A percentile compares a stretch with the other conserved stretches of the same genome.
phyloP scores from a whole-genome alignment of 2,329 filamentous ascomycete genomes.

The Epichloe sylvatica region DNA sequence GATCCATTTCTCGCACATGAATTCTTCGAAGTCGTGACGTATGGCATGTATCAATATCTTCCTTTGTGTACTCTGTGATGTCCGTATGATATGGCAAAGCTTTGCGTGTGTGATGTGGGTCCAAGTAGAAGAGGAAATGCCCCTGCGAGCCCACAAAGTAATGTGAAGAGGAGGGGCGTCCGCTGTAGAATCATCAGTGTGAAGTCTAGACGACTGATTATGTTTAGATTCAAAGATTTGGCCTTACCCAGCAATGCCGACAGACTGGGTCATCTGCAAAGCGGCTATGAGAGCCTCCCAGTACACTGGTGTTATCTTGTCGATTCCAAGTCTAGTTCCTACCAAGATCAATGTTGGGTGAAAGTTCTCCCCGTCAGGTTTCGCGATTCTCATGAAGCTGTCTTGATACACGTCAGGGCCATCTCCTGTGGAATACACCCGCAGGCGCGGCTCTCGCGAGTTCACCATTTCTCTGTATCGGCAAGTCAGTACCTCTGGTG shows the following conservation, averaged over 20 bases:
- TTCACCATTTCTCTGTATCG: constrained; percentile 56
- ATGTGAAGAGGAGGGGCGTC: constrained; percentile 75
- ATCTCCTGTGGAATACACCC: constrained; percentile 81
- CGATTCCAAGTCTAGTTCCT: constrained; percentile 79
- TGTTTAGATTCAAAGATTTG: background rate
- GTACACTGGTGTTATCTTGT: constrained; percentile 87
- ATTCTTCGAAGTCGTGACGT: constrained; percentile 72
- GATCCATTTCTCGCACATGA: constrained; percentile 86
- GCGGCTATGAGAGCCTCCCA: constrained; percentile 82
- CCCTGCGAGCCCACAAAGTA: constrained; percentile 51
- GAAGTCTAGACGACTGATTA: background rate
- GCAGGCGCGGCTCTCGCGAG: constrained; percentile 48
- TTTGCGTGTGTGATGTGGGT: constrained; percentile 76
- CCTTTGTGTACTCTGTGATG: constrained; percentile 44
- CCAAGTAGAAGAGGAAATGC: constrained; percentile 79
- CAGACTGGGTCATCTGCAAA: constrained; percentile 79
- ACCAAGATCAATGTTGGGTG: constrained; percentile 79
- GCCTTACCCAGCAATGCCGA: constrained; percentile 82
- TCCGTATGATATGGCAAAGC: constrained; percentile 51
- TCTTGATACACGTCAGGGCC: constrained; percentile 90
- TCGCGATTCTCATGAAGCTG: constrained; percentile 65
- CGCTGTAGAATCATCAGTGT: constrained; percentile 35
- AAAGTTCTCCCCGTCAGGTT: constrained; percentile 50
- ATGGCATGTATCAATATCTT: constrained; percentile 74
- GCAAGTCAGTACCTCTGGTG: background rate